phyloP scores from a whole-genome alignment of 257 asterid genomes.

The Linaria vulgaris region DNA sequence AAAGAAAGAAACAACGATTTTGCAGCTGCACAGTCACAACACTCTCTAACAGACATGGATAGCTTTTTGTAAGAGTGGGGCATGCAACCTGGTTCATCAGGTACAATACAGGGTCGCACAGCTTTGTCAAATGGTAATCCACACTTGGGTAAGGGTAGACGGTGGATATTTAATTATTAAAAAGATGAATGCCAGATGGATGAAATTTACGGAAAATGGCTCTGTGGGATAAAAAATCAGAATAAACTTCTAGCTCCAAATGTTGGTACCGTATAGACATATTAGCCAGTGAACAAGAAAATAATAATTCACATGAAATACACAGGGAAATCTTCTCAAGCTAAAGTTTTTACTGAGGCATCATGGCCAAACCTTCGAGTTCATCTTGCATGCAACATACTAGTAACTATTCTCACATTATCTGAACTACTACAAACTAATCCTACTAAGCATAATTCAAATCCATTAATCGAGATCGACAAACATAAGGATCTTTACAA shows the following conservation, averaged over 20 bases:
- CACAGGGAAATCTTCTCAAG: constrained; percentile 1
- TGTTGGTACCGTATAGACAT: neutral
- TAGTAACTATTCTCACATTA: constrained; percentile 8
- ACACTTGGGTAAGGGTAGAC: too few species aligned
- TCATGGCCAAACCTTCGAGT: neutral
- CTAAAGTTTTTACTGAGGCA: constrained; percentile 3
- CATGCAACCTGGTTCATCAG: neutral
- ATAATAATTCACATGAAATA: constrained; percentile 9
- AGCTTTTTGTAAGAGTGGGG: neutral
- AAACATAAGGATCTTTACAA: constrained; percentile 1
- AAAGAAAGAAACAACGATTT: neutral
- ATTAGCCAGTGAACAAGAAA: neutral
- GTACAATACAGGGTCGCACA: too few species aligned
- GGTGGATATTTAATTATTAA: too few species aligned
- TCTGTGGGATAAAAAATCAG: neutral
- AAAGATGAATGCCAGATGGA: neutral
- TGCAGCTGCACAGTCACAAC: neutral
- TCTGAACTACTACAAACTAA: constrained; percentile 4
- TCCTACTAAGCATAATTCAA: constrained; percentile 13
- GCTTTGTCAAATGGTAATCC: too few species aligned
- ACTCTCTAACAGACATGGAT: too few species aligned
- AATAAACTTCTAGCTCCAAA: constrained; percentile 5
- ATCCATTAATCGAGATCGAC: neutral
- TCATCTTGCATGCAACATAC: constrained; percentile 15
- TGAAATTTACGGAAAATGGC: constrained; percentile 1